Evolutionary conservation across 768 basidiomycete species (phyloP), one percentile per base, ranked within the genome.

Genomic region (Boletellus ananas): DNA sequence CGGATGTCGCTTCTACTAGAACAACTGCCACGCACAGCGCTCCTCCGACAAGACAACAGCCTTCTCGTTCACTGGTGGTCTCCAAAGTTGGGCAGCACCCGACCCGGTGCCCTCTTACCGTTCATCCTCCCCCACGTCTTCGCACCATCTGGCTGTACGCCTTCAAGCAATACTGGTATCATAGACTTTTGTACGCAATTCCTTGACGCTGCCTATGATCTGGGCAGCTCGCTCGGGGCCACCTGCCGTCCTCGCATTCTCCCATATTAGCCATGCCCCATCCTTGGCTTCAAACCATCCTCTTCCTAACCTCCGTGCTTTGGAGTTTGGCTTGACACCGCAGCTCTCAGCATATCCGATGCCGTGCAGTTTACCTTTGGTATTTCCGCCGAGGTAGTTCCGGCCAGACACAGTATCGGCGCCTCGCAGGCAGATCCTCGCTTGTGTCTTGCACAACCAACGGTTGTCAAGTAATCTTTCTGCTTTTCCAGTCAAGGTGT

Each of bases 331-430:
- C 37, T 70, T 89, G 16, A 31, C 63, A 3, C 68, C 72, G 27
- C 85, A 86, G 65, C 66, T 86, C 58, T 84, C 21, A 77, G 82
- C 49, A 74, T 82, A 1, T 62, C 85, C 6, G 77, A 83, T 40
- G 67, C 72, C 16, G 53, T 80, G 3, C 57, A 39, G 33, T 46
- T 61, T 14, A 56, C 47, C n/a, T 77, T 69, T 57, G 56, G 66
- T 11, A 23, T 53, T n/a, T 52, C 61, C 7, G 64, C 70, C 12
- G 73, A 65, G 49, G 62, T 84, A 23, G 62, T 84, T 16, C 20
- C 86, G 0, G 61, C 76, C 18, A 85, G 83, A 9, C 88, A 91
- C 54, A 87, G 85, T 47, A 78, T 90, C 13, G 89, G 89, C 2
- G 69, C 75, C 4, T 59, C 80, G 27, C 79, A 89, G 72, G 84